Percentiles rank a stretch among this genome's conserved stretches.
Conservation (phyloP, 2,329 filamentous ascomycete species). For the Trichoderma sp. region DNA sequence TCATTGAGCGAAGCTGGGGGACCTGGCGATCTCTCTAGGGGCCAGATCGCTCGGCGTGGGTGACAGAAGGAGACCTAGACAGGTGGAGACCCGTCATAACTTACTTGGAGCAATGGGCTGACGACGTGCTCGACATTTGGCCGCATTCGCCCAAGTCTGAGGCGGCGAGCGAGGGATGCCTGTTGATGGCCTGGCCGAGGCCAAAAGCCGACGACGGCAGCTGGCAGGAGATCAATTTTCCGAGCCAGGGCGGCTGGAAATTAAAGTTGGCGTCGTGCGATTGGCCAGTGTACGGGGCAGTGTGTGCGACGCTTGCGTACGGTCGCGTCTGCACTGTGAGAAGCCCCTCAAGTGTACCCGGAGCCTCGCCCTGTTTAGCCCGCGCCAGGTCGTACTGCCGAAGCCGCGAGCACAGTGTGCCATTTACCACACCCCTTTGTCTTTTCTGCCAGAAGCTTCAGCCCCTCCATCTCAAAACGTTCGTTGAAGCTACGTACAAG, state of each 20-base stretch:
- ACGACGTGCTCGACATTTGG: neutral
- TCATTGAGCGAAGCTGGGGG: neutral
- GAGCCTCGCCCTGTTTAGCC: neutral
- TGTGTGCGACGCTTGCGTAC: neutral
- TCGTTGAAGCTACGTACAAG: neutral
- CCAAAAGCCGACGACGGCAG: slow-evolving; percentile 11
- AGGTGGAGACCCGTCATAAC: slow-evolving; percentile 13
- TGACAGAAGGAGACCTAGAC: slow-evolving; percentile 13
- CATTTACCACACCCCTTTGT: neutral
- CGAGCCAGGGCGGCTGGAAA: slow-evolving; percentile 10
- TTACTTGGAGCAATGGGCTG: slow-evolving; percentile 2
- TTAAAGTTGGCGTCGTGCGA: slow-evolving; percentile 15
- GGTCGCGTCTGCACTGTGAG: neutral
- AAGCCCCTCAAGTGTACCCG: neutral
- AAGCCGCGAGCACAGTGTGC: slow-evolving; percentile 1
- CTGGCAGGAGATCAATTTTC: slow-evolving; percentile 17
- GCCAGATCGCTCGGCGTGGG: slow-evolving; percentile 19
- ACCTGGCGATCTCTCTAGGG: slow-evolving; percentile 20
- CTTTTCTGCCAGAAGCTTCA: slow-evolving; percentile 11
- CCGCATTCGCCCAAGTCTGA: neutral
- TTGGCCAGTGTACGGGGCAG: slow-evolving; percentile 10
- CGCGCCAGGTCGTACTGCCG: neutral
- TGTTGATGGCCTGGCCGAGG: neutral
- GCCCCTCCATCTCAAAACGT: slow-evolving; percentile 6
- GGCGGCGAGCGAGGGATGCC: neutral